Evolutionary conservation across 495 filamentous ascomycete species (phyloP), one percentile per base, ranked within the genome.

Genomic region (Penicillium subrubescens): DNA sequence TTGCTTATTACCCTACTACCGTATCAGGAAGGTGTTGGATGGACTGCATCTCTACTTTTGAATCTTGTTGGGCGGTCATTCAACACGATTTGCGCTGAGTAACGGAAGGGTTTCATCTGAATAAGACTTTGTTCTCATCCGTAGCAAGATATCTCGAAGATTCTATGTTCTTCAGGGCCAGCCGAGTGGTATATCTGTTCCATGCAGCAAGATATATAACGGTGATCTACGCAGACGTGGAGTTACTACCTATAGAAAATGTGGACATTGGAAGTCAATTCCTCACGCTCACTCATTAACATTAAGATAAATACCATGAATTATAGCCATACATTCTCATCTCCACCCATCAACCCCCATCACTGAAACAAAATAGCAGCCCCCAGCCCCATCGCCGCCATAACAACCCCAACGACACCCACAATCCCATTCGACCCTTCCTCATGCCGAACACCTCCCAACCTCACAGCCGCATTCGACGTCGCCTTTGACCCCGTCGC

Each of bases 381-480:
- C 10, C 64, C 64, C 59, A 66, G 8, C 27, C 44, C 64, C 59
- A 61, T 57, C 3, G 59, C 53, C n/a, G 46, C 59, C 27, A 27
- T 35, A 27, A 34, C 61, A 33, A 66, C 12, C 50, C 64, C 59
- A 25, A 62, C 14, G 0, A 61, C 46, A 48, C 25, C 23, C 25
- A 35, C 53, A 17, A 62, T 3, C n/a, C 64, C 64, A 54, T 59
- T 31, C 59, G 54, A 62, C 21, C 25, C 25, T 27, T 17, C n/a
- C 7, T 54, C 54, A 1, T 33, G 43, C 15, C 54, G 25, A 27
- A 27, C 25, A 27, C 5, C 12, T 25, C 27, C 29, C 12, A 62
- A 11, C 35, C 54, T 61, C 8, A 46, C 59, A 17, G 64, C 64
- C 25, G 59, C 64, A 59, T 66, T 66, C 12, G 64, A 62, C 11